Evolutionary conservation across 2,329 filamentous ascomycete genomes (phyloP).

Genomic region (Beauveria asiatica): DNA sequence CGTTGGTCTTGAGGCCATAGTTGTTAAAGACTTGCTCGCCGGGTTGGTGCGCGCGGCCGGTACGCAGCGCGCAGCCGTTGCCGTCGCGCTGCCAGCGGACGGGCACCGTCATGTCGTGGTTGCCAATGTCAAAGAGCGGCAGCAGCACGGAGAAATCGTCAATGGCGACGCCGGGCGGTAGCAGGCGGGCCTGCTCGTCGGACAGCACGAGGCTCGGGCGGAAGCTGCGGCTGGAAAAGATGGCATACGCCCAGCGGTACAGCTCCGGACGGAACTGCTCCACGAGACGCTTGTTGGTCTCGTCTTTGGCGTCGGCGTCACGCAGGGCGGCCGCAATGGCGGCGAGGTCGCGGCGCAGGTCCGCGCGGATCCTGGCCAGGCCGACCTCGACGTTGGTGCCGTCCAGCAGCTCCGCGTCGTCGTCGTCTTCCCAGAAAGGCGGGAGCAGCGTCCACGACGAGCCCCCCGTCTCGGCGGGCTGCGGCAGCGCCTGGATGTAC

Average conservation of each 20-base stretch:
- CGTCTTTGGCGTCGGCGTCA: neutral
- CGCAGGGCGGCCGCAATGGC: slow-evolving; percentile 31
- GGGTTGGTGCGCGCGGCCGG: slow-evolving; percentile 33
- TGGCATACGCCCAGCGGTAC: slow-evolving; percentile 56
- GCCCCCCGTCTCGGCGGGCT: slow-evolving; percentile 34
- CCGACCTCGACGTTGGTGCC: slow-evolving; percentile 46
- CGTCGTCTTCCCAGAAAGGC: slow-evolving; percentile 46
- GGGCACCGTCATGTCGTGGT: slow-evolving; percentile 55
- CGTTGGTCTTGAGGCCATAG: slow-evolving; percentile 67
- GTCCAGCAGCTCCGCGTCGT: slow-evolving; percentile 48
- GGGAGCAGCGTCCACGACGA: neutral
- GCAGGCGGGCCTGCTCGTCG: slow-evolving; percentile 62
- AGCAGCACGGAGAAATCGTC: slow-evolving; percentile 62
- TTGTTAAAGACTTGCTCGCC: slow-evolving; percentile 59
- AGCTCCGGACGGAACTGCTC: slow-evolving; percentile 37
- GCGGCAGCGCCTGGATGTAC: slow-evolving; percentile 59
- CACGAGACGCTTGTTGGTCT: slow-evolving; percentile 19
- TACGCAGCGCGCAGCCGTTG: slow-evolving; percentile 33
- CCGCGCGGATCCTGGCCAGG: slow-evolving; percentile 37
- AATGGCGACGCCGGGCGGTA: slow-evolving; percentile 24
- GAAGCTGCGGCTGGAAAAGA: slow-evolving; percentile 59
- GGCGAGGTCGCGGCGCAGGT: slow-evolving; percentile 38
- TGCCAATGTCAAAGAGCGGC: slow-evolving; percentile 63
- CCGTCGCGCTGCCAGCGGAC: slow-evolving; percentile 46
- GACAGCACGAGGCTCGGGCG: slow-evolving; percentile 59